phyloP scores from a whole-genome alignment of 2,329 filamentous ascomycete species.

The Ilyonectria sp. region DNA sequence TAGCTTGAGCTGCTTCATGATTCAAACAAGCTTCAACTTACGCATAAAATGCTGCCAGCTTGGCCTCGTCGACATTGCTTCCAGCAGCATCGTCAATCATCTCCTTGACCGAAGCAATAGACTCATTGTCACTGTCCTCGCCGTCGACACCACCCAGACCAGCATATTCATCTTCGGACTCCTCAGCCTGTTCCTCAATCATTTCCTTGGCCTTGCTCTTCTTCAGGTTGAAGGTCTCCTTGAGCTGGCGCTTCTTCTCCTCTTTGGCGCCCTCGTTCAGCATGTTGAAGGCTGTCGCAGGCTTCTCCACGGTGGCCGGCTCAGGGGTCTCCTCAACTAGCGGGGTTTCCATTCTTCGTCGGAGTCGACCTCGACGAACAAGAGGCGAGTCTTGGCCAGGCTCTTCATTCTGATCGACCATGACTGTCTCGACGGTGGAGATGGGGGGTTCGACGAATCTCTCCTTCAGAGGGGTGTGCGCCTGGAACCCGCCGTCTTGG shows the following conservation, averaged over 20 bases:
- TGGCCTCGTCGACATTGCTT: constrained; percentile 83
- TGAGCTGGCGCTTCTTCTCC: constrained; percentile 66
- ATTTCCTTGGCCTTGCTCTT: constrained; percentile 90
- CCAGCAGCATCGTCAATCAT: constrained; percentile 92
- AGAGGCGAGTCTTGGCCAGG: constrained; percentile 75
- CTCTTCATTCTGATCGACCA: constrained; percentile 57
- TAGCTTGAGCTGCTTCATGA: constrained; percentile 22
- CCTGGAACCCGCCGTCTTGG: constrained; percentile 84
- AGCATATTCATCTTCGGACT: constrained; percentile 98
- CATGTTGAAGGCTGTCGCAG: constrained; percentile 73
- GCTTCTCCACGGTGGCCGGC: constrained; percentile 34
- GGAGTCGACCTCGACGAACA: constrained; percentile 70
- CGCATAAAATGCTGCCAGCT: constrained; percentile 90
- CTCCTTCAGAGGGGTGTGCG: constrained; percentile 79
- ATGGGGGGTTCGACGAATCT: constrained; percentile 76
- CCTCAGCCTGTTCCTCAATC: constrained; percentile 93
- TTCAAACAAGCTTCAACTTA: constrained; percentile 66
- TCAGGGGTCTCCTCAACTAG: constrained; percentile 40
- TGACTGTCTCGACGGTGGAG: constrained; percentile 81
- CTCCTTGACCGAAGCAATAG: constrained; percentile 79
- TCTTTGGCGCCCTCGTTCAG: constrained; percentile 77
- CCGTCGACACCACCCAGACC: constrained; percentile 92
- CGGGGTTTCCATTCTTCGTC: constrained; percentile 57
- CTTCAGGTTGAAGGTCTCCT: constrained; percentile 82
- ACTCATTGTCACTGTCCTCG: constrained; percentile 84